phyloP scores from a whole-genome alignment of 2,329 filamentous ascomycete species.

The Monosporascus ibericus region DNA sequence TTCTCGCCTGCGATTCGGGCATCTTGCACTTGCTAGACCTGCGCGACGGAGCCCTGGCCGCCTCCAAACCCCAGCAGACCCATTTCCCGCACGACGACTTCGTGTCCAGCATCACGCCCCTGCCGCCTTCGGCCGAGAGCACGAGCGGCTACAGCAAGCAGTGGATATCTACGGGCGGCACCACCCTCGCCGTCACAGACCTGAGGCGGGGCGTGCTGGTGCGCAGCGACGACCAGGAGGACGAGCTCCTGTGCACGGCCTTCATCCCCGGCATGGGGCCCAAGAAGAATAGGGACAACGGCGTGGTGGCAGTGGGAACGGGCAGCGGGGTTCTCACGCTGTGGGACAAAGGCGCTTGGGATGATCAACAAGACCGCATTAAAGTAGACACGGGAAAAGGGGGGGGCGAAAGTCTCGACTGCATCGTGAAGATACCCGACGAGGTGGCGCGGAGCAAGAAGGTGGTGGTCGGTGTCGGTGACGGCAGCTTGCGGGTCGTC shows the following conservation, averaged over 20 bases:
- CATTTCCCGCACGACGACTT: conserved; percentile 89
- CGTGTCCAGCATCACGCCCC: conserved; percentile 77
- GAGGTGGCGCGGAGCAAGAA: conserved; percentile 64
- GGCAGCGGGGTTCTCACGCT: conserved; percentile 78
- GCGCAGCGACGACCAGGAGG: conserved; percentile 89
- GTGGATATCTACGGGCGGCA: conserved; percentile 89
- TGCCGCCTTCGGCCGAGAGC: conserved; percentile 73
- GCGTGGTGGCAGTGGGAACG: conserved; percentile 69
- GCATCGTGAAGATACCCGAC: conserved; percentile 66
- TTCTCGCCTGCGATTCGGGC: conserved; percentile 86
- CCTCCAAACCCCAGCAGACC: conserved; percentile 65
- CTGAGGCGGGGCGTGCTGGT: conserved; percentile 79
- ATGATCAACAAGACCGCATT: conserved; percentile 88
- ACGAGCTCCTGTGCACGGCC: conserved; percentile 77
- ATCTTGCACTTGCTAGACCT: conserved; percentile 85
- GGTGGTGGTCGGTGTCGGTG: conserved; percentile 74
- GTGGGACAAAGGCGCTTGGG: conserved; percentile 93
- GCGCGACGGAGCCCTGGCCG: conserved; percentile 52
- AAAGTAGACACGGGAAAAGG: conserved; percentile 59
- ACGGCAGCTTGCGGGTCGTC: conserved; percentile 73
- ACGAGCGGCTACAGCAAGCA: conserved; percentile 90
- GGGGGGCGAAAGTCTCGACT: conserved; percentile 74
- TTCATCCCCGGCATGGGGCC: conserved; percentile 73
- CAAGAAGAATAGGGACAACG: conserved; percentile 59
- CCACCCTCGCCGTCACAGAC: conserved; percentile 85